Evolutionary conservation across 805 yeast species (phyloP).

Genomic region (Komagataella pastoris): DNA sequence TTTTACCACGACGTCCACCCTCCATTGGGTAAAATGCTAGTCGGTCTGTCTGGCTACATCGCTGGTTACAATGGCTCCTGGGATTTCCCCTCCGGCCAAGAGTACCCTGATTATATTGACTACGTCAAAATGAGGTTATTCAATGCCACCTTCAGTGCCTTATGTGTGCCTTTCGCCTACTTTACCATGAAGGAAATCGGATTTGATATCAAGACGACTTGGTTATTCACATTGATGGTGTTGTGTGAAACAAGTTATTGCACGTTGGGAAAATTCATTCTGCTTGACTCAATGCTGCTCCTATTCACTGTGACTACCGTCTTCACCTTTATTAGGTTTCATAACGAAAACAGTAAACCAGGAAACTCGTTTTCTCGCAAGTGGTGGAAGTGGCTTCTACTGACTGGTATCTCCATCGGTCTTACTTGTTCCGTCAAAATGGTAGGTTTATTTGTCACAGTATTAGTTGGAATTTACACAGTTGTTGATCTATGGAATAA

Average conservation of each 20-base stretch:
- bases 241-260: conserved; percentile 72
- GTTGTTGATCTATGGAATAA: conserved; percentile 76
- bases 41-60: conserved; percentile 64
- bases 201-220: conserved; percentile 53
- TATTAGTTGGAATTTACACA: conserved; percentile 83
- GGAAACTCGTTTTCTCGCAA: conserved; percentile 41
- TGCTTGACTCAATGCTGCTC: conserved; percentile 82
- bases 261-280: conserved; percentile 77
- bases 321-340: conserved; percentile 59
- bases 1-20: conserved; percentile 85
- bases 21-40: conserved; percentile 71
- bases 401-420: conserved; percentile 71
- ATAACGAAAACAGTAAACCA: conserved; percentile 38
- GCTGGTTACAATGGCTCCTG: conserved; percentile 87
- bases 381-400: conserved; percentile 91
- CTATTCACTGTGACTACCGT: conserved; percentile 83
- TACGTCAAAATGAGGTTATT: conserved; percentile 79
- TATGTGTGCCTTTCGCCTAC: conserved; percentile 81
- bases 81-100: conserved; percentile 74
- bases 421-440: conserved; percentile 88
- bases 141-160: conserved; percentile 73
- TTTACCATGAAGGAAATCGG: conserved; percentile 69
- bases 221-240: conserved; percentile 74
- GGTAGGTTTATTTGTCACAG: conserved; percentile 90
- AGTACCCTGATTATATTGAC: conserved; percentile 66